Conservation (phyloP, 1,139 yeast species). For the Yamadazyma mexicana region DNA sequence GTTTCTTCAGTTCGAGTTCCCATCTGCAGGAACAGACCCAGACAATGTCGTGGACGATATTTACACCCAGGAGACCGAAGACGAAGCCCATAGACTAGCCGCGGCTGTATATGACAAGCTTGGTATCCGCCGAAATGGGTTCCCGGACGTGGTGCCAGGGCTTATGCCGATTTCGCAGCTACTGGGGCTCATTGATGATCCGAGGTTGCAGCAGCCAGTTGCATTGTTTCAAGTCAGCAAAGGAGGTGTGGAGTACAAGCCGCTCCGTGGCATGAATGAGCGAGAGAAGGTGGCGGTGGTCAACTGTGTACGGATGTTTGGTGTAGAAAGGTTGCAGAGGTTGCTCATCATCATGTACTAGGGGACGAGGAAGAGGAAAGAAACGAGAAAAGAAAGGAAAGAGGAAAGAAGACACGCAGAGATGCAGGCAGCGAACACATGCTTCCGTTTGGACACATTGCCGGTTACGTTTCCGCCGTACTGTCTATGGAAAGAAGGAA, state of each 20-base stretch:
- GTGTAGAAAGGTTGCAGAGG: conserved; percentile 28
- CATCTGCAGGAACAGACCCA: conserved; percentile 3
- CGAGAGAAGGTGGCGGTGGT: conserved; percentile 29
- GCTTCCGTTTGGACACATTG: too few species aligned
- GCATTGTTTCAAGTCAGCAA: conserved; percentile 15
- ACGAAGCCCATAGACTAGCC: conserved; percentile 24
- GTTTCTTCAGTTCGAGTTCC: conserved; percentile 7
- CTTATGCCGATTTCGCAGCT: conserved; percentile 50
- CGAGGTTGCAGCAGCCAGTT: conserved; percentile 15
- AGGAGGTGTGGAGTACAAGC: conserved; percentile 13
- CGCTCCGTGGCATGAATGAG: conserved; percentile 20
- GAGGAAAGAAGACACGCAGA: too few species aligned
- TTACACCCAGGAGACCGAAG: conserved; percentile 27
- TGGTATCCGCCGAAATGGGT: conserved; percentile 1
- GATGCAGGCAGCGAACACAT: too few species aligned
- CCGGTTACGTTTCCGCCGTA: too few species aligned
- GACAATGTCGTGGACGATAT: conserved; percentile 34
- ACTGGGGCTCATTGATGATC: conserved; percentile 8
- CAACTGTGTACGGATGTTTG: conserved; percentile 44
- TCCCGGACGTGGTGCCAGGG: conserved; percentile 55
- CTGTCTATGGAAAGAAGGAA: too few species aligned
- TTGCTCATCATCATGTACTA: conserved; percentile 19
- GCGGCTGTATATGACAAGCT: conserved; percentile 17
- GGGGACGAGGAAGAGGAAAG: too few species aligned
- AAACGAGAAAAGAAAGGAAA: too few species aligned